These are phyloP conservation scores for Sphaerosporella brunnea DNA, from an alignment of 495 filamentous ascomycete species.

Conservation along the genomic window DNA sequence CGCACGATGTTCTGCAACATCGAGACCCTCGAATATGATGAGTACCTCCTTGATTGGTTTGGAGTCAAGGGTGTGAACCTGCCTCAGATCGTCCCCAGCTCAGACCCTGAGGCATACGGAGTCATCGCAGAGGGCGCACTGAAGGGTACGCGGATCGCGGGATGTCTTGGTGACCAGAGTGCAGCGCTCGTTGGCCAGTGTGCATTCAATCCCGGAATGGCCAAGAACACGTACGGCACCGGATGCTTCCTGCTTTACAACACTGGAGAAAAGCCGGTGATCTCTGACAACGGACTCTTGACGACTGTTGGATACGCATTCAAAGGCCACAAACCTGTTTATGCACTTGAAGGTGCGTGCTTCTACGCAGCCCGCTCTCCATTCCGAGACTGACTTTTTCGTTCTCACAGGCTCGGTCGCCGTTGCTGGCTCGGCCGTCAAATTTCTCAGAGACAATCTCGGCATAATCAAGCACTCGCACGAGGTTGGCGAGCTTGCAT, in stretches of 20 bases:
- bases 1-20: slow-evolving; percentile 96
- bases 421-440: slow-evolving; percentile 76
- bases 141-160: slow-evolving; percentile 61
- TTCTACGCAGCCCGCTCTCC: no score
- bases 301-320: slow-evolving; percentile 81
- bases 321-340: slow-evolving; percentile 53
- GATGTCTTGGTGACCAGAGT: slow-evolving; percentile 85
- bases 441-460: slow-evolving; percentile 79
- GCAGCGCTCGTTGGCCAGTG: slow-evolving; percentile 83
- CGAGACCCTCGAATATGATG: slow-evolving; percentile 68
- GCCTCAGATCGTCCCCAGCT: slow-evolving; percentile 74
- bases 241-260: slow-evolving; percentile 94
- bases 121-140: slow-evolving; percentile 46
- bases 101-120: slow-evolving; percentile 61
- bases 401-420: slow-evolving; percentile 45
- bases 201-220: slow-evolving; percentile 67
- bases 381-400: no score
- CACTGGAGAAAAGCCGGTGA: slow-evolving; percentile 74
- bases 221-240: slow-evolving; percentile 95
- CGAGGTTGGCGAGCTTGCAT: slow-evolving; percentile 68
- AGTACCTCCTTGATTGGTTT: slow-evolving; percentile 67
- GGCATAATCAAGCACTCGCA: slow-evolving; percentile 61
- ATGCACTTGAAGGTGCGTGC: slow-evolving; percentile 61
- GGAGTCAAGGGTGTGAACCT: slow-evolving; percentile 52
- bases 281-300: slow-evolving; percentile 74